Conservation (phyloP, 2,329 filamentous ascomycete species). For the Diaporthe humulicola region DNA sequence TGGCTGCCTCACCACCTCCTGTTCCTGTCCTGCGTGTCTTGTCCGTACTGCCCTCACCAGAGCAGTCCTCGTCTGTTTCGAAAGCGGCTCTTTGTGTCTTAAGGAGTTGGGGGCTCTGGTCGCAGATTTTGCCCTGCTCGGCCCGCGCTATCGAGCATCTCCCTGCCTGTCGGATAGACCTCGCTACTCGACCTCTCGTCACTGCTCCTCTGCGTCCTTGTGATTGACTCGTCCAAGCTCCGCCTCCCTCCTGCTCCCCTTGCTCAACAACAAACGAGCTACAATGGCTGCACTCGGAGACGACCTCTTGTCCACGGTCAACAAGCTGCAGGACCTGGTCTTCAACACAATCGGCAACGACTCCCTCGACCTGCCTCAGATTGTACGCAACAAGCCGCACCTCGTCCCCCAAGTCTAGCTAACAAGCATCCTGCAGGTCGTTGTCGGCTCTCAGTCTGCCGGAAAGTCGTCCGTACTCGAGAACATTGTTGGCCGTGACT, state of each 20-base stretch:
- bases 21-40: constrained; percentile 7
- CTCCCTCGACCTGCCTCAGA: constrained; percentile 96
- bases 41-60: constrained; percentile 6
- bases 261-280: constrained; percentile 38
- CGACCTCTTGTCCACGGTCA: constrained; percentile 94
- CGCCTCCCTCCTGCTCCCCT: constrained; percentile 20
- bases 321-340: constrained; percentile 97
- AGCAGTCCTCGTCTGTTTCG: constrained; percentile 5
- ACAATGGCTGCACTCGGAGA: constrained; percentile 94
- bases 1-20: constrained; percentile 15
- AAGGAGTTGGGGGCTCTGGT: constrained; percentile 27
- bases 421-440: constrained; percentile 73
- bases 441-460: constrained; percentile 97
- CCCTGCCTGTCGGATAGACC: constrained; percentile 12
- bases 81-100: constrained; percentile 10
- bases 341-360: constrained; percentile 99
- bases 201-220: constrained; percentile 15
- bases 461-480: constrained; percentile 99
- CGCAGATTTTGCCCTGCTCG: constrained; percentile 39
- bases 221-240: constrained; percentile 30
- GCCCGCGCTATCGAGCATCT: constrained; percentile 29
- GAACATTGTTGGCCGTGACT: constrained; percentile 98
- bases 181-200: constrained; percentile 15
- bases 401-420: constrained; percentile 36
- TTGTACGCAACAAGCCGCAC: constrained; percentile 72